Base-by-base conservation (phyloP, 345 rosid genomes). In the Euphorbia pulcherrima region DNA sequence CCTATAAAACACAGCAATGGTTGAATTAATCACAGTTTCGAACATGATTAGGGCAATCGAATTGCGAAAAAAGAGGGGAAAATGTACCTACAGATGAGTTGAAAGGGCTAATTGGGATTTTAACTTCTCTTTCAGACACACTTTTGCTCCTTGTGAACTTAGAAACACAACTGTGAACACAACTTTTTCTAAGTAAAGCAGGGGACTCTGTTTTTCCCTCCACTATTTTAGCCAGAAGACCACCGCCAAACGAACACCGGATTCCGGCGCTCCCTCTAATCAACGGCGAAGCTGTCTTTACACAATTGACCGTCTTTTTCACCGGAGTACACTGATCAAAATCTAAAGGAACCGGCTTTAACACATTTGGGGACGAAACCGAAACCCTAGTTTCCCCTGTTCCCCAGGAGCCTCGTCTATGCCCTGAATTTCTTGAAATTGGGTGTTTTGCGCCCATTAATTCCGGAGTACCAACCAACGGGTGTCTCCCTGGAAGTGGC, bases 51-150 rank as follows among this genome's bases (percentile, higher is more conserved):
- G 16, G 3, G 3, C 29, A 65, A 20, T 12, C 1, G 29, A 54
- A 64, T n/a, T 10, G 12, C 44, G 2, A 18, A 39, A 61, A 61
- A 24, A 59, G 63, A 61, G 62, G 79, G 80, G 52, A 78, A 67
- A 83, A 83, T 85, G 89, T 85, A 88, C 97, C 88, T 92, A 95
- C 99, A 95, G 90, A 76, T 88, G 88, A 79, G 86, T 83, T 84
- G 83, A 85, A 81, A 60, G 90, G 88, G 73, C 82, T 79, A 60
- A 74, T 74, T 18, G 90, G 75, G 71, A 80, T 79, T 39, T 84
- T 81, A 3, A 83, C 68, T 13, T 84, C 97, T 69, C 93, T 77
- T 12, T 87, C 89, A 11, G 86, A 80, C 37, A 86, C 96, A 67
- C 97, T 92, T 73, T 47, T 83, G 79, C 99, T 95, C 73, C 97